Evolutionary conservation across 163 green algal species (phyloP).

Genomic region (Scenedesmus sp.): DNA sequence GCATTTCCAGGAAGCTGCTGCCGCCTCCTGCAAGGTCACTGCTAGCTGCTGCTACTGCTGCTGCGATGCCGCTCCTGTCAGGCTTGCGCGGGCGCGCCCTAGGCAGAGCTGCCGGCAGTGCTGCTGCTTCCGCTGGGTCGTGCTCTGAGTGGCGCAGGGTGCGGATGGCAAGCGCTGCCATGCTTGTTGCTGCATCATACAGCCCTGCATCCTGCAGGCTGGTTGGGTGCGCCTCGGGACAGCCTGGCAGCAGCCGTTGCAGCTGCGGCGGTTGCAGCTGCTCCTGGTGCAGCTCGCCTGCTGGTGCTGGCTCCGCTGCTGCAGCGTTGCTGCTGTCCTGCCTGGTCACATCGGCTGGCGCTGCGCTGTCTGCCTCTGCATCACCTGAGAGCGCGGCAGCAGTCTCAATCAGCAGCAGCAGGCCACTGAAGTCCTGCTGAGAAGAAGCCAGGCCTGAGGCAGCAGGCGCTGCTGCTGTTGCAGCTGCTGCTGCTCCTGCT

Average conservation of each 20-base stretch:
- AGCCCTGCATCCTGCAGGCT: not conserved
- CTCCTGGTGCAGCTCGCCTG: not conserved
- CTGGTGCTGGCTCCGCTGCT: not conserved
- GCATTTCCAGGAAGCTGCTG: not conserved
- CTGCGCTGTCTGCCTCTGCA: not conserved
- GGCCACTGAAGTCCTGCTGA: not conserved
- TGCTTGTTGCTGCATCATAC: not conserved
- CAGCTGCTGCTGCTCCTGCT: not conserved
- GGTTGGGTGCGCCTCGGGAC: not conserved
- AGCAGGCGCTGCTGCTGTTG: not conserved
- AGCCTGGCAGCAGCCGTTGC: not conserved
- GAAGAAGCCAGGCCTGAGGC: not conserved
- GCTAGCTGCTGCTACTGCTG: not conserved
- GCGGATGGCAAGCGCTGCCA: not conserved
- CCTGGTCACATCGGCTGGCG: not conserved
- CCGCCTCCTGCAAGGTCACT: not conserved
- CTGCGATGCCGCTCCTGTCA: not conserved
- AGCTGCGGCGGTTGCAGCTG: not conserved
- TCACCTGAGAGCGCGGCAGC: not conserved
- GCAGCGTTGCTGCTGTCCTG: not conserved
- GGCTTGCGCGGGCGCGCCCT: not conserved
- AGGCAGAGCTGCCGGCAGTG: not conserved
- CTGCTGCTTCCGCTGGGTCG: not conserved
- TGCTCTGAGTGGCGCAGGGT: not conserved
- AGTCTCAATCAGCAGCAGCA: constrained; percentile 1